A percentile compares a stretch with the other conserved stretches of the same genome.
phyloP scores from a whole-genome alignment of 257 asterid genomes.

The Solanum etuberosum region DNA sequence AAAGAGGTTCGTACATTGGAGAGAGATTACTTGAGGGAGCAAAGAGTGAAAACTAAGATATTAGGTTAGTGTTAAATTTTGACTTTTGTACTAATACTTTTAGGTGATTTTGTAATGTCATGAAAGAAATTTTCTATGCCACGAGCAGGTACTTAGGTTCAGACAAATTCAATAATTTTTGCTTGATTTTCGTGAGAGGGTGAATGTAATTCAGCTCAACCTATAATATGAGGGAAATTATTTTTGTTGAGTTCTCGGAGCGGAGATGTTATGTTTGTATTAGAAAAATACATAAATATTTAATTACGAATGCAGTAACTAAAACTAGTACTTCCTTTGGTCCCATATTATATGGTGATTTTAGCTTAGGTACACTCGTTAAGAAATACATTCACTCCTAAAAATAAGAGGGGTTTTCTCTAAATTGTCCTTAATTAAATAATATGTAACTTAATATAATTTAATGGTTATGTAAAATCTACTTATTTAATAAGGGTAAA shows the following conservation, averaged over 20 bases:
- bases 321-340: neutral
- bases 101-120: neutral
- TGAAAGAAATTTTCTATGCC: neutral
- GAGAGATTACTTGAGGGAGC: slow-evolving; percentile 10
- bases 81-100: neutral
- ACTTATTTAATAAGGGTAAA: neutral
- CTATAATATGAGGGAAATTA: neutral
- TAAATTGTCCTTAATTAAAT: neutral
- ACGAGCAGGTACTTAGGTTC: neutral
- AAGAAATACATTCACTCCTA: neutral
- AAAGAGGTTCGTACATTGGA: slow-evolving; percentile 22
- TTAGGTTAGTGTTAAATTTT: neutral
- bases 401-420: neutral
- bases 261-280: neutral
- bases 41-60: neutral
- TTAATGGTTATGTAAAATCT: neutral
- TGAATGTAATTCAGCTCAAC: neutral
- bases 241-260: neutral
- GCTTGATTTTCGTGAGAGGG: neutral
- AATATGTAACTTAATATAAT: neutral
- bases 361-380: neutral
- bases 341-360: neutral
- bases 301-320: neutral
- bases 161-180: neutral
- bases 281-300: too few relatives aligned